A percentile compares a stretch with the other conserved stretches of the same genome.
These are phyloP conservation scores for Vaucheria bursata DNA, from an alignment of 352 stramenopile species.

Conservation along the genomic window DNA sequence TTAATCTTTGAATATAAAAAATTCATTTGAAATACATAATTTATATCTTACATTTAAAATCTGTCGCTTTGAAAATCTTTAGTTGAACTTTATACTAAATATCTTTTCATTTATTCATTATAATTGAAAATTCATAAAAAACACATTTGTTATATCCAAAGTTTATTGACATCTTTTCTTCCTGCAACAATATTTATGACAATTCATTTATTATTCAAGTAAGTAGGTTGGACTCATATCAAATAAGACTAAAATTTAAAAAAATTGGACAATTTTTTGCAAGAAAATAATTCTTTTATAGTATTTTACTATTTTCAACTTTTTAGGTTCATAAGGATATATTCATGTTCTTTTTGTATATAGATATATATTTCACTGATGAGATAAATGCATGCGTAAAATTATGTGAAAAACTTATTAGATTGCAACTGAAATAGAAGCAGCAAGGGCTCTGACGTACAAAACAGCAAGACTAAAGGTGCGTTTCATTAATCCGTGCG, in stretches of 20 bases:
- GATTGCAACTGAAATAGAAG: conserved; percentile 84
- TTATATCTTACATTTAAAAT: background rate
- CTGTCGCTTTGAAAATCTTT: background rate
- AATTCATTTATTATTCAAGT: too few species aligned
- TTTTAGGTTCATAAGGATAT: background rate
- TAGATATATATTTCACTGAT: too few species aligned
- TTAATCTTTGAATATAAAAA: background rate
- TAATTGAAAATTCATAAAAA: background rate
- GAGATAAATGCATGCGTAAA: too few species aligned
- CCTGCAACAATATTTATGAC: background rate
- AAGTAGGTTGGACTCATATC: background rate
- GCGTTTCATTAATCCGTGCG: background rate
- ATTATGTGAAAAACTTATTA: too few species aligned
- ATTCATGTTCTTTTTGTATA: background rate
- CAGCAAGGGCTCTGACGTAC: conserved; percentile 79
- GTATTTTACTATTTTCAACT: background rate
- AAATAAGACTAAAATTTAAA: background rate
- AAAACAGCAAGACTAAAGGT: conserved; percentile 72
- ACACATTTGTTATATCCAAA: background rate
- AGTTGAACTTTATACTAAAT: background rate
- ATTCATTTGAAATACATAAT: background rate
- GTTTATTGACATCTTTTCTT: background rate
- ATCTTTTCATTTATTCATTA: background rate
- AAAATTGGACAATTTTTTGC: background rate
- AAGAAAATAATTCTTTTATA: background rate